phyloP scores from a whole-genome alignment of 345 rosid species.

The Camelina neglecta region DNA sequence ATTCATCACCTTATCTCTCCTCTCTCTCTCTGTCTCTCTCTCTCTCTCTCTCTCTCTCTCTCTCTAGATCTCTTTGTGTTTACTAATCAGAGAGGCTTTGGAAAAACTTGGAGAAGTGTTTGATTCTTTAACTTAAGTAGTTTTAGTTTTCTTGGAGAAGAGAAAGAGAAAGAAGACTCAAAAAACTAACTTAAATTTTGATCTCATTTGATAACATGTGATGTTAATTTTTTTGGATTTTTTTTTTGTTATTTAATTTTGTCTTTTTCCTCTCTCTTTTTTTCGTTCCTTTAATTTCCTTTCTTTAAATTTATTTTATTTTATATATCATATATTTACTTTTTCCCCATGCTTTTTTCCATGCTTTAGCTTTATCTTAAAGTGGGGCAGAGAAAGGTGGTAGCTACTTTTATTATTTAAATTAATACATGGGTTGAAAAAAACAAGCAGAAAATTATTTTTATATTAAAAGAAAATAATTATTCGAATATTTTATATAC shows the following conservation, averaged over 20 bases:
- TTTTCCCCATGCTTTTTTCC: slow-evolving; percentile 47
- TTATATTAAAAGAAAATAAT: slow-evolving; percentile 17
- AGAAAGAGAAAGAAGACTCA: slow-evolving; percentile 39
- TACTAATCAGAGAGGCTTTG: slow-evolving; percentile 54
- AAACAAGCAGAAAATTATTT: slow-evolving; percentile 27
- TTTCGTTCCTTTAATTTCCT: slow-evolving; percentile 42
- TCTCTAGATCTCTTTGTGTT: slow-evolving; percentile 38
- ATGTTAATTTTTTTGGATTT: slow-evolving; percentile 25
- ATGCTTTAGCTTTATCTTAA: slow-evolving; percentile 87
- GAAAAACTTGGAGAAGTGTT: slow-evolving; percentile 59
- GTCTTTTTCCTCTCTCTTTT: slow-evolving; percentile 47
- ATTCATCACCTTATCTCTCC: slow-evolving; percentile 57
- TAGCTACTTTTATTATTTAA: slow-evolving; percentile 53
- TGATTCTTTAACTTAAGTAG: slow-evolving; percentile 53
- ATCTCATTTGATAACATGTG: slow-evolving; percentile 42
- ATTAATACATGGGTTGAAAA: slow-evolving; percentile 38
- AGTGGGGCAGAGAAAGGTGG: slow-evolving; percentile 80
- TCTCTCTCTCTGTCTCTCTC: slow-evolving; percentile 26
- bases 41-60: slow-evolving; percentile 25
- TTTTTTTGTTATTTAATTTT: slow-evolving; percentile 36
- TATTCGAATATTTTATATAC: slow-evolving; percentile 45
- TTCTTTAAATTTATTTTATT: slow-evolving; percentile 37
- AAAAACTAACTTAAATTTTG: slow-evolving; percentile 24
- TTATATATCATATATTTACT: slow-evolving; percentile 52
- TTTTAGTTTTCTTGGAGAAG: slow-evolving; percentile 37